phyloP scores from a whole-genome alignment of 306 rosid genomes.

The Fragaria vesca region DNA sequence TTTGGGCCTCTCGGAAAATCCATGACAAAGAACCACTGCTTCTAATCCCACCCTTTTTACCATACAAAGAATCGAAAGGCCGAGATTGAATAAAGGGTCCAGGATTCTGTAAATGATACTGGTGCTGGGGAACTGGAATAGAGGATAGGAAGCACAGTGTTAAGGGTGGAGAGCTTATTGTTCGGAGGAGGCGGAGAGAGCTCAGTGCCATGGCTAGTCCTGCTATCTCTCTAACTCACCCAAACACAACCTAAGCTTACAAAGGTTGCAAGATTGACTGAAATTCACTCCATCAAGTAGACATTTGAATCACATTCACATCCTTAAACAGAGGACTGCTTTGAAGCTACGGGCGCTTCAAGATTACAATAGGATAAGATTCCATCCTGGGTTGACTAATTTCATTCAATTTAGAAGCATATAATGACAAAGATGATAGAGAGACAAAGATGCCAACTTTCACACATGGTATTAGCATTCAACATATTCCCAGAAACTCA shows the following conservation, averaged over 20 bases:
- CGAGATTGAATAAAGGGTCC: slow-evolving; percentile 20
- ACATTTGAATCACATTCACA: neutral
- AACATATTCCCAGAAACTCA: neutral
- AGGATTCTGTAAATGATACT: neutral
- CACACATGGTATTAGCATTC: neutral
- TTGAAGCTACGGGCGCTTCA: neutral
- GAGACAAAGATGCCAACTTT: neutral
- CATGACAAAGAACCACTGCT: slow-evolving; percentile 76
- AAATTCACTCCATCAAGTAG: neutral
- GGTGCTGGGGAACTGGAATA: slow-evolving; percentile 4
- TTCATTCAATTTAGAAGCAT: neutral
- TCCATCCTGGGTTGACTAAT: slow-evolving; percentile 1
- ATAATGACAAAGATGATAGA: neutral
- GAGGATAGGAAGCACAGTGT: slow-evolving; percentile 8
- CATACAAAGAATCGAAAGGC: slow-evolving; percentile 44
- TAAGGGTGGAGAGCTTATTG: slow-evolving; percentile 35
- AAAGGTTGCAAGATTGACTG: neutral
- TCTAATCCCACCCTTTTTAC: slow-evolving; percentile 77
- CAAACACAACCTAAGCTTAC: neutral
- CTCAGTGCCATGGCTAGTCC: slow-evolving; percentile 54
- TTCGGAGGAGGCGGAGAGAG: slow-evolving; percentile 54
- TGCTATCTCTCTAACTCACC: neutral
- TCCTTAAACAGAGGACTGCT: neutral
- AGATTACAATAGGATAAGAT: neutral
- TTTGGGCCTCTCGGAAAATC: slow-evolving; percentile 48